Conservation (phyloP, 331 rosid genomes). For the Prunus yedoensis region DNA sequence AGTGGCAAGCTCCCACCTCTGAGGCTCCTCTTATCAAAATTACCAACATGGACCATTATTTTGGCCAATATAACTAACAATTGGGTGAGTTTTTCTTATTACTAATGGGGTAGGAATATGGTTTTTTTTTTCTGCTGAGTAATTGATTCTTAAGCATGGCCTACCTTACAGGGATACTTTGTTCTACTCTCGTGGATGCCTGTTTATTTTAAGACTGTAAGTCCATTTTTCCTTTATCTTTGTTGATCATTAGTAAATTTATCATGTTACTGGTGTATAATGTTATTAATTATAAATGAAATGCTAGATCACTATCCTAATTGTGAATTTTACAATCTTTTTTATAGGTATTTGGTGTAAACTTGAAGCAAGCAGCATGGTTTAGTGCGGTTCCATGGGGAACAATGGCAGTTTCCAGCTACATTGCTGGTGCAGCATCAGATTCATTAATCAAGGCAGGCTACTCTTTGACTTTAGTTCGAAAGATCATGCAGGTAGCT, state of each 20-base stretch:
- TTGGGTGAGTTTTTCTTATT: conserved; percentile 63
- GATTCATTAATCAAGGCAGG: conserved; percentile 68
- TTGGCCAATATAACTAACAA: conserved; percentile 84
- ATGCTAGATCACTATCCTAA: not conserved
- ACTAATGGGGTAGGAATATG: not conserved
- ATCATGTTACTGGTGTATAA: not conserved
- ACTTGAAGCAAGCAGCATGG: conserved; percentile 94
- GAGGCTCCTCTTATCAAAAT: conserved; percentile 62
- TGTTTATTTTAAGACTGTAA: conserved; percentile 87
- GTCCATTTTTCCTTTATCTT: conserved; percentile 22
- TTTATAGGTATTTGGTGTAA: conserved; percentile 74
- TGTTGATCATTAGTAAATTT: not conserved
- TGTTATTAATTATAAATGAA: not conserved
- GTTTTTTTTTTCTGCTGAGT: not conserved
- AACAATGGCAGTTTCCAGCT: conserved; percentile 89
- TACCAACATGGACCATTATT: conserved; percentile 94
- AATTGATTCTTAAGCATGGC: conserved; percentile 2
- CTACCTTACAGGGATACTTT: conserved; percentile 75
- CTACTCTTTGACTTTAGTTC: conserved; percentile 61
- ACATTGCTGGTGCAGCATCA: conserved; percentile 70
- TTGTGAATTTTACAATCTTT: not conserved
- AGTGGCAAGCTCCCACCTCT: conserved; percentile 53
- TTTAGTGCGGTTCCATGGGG: conserved; percentile 98
- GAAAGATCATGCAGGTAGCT: conserved; percentile 89
- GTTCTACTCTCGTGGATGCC: conserved; percentile 99